Evolutionary conservation across 257 asterid species (phyloP).

Genomic region (Primulina eburnea): DNA sequence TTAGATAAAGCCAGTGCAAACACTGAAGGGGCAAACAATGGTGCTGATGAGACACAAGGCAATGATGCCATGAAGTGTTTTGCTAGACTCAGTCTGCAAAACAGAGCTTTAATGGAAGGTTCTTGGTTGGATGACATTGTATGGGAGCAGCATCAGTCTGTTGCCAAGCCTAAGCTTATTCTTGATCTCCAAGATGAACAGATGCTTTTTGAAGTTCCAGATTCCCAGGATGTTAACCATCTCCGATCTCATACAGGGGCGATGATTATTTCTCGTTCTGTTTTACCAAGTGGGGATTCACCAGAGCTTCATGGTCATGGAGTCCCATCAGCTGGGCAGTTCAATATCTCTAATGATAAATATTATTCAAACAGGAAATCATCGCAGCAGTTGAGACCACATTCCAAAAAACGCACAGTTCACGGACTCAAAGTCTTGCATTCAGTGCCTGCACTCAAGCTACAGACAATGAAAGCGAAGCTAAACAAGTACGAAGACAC

Average conservation of each 20-base stretch:
- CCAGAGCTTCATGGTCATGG: conserved; percentile 68
- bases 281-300: conserved; percentile 57
- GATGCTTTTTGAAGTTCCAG: conserved; percentile 92
- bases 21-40: conserved; percentile 42
- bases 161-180: conserved; percentile 74
- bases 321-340: conserved; percentile 57
- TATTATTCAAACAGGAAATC: conserved; percentile 88
- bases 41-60: conserved; percentile 36
- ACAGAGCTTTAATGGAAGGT: conserved; percentile 73
- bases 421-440: conserved; percentile 94
- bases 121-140: conserved; percentile 82
- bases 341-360: conserved; percentile 91
- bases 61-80: conserved; percentile 62
- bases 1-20: conserved; percentile 36
- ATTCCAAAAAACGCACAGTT: conserved; percentile 83
- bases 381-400: conserved; percentile 89
- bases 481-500: conserved; percentile 80
- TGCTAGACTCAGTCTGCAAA: conserved; percentile 65
- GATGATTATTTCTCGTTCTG: conserved; percentile 69
- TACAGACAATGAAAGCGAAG: conserved; percentile 91
- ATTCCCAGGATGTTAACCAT: conserved; percentile 54
- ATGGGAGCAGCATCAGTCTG: conserved; percentile 74
- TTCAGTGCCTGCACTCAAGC: conserved; percentile 92
- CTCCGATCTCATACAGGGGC: conserved; percentile 91
- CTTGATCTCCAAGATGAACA: conserved; percentile 93